Evolutionary conservation across 1,284 basidiomycete genomes (phyloP), one percentile per base, ranked within the genome.

Genomic region (Ustilago cynodontis): DNA sequence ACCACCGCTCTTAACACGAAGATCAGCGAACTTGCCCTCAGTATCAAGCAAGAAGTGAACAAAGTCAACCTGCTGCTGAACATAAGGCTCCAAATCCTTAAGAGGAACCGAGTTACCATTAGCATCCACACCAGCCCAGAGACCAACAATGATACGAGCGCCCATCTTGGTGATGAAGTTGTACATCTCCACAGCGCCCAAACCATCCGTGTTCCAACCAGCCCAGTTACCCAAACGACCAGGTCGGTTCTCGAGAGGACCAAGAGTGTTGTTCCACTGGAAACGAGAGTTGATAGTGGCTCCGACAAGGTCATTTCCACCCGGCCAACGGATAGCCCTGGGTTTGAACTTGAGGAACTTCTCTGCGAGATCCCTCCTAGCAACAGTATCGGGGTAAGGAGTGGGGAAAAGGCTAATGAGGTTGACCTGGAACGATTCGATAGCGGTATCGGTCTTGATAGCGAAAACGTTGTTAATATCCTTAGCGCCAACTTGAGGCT

Each of bases 321-420:
- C 91, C 16, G 91, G 91, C 82, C 92, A 89, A 35, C 91, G 88
- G 87, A 91, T 91, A 82, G 91, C 91, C 7, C 89, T 88, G 52
- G 91, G 90, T 11, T 88, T 88, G 87, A 91, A 89, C 43, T 89
- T 89, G n/a, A 88, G 88, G 59, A 92, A 33, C 62, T 90, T 90
- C 79, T 90, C 87, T 1, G 91, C 91, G 49, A 93, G 86, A 82
- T 93, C 92, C 54, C 69, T 73, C 13, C 84, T 61, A n/a, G 49
- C 77, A 1, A 65, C 66, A 8, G 80, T 78, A 50, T 60, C 77
- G n/a, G 63, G 43, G 37, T 35, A 80, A 2, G 78, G 71, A 3
- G 49, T 47, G 3, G 80, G 80, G 70, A 80, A 79, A 22, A 82
- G 49, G 29, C 72, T 77, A 52, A 80, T 58, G 4, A 82, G 53